Base-by-base conservation (phyloP, 208 protist genomes). In the Wallacemonas sp. region DNA sequence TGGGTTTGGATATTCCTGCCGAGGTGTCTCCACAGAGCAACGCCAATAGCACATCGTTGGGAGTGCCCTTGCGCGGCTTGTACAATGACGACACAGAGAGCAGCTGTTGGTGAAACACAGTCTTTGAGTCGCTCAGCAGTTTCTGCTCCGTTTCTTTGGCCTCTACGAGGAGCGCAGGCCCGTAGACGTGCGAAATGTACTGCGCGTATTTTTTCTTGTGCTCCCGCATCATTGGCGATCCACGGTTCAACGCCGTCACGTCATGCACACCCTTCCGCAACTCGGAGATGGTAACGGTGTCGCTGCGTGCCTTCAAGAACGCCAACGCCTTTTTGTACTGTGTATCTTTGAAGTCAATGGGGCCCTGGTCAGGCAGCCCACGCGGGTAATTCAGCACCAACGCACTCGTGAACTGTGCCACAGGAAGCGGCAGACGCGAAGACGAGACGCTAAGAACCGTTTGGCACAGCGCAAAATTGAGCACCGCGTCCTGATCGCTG, bases 381-480 rank as follows among this genome's bases (percentile, higher is more conserved):
- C 74, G 70, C 19, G 85, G 83, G 70, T 77, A 87, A 19, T 74
- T 78, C 14, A 64, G 61, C 30, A 82, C 39, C 1, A 94, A 68
- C 26, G 80, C 38, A 39, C 71, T 75, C 17, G 73, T 81, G 68
- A 94, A 90, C 55, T 91, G 76, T 21, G 72, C 74, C 23, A 92
- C 24, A 12, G 88, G 78, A 11, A 94, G 41, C 23, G 85, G 85
- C 58, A 92, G 69, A 30, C 64, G 29, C 1, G 81, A 83, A 3
- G 36, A 27, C 2, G 69, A 72, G 0, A 92, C 23, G 36, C 46
- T 54, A 38, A 68, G 69, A 11, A 87, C 41, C 2, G 80, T 66
- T 67, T 90, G 80, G 64, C 76, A 90, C 43, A 94, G 60, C 24
- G 70, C 75, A 76, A 94, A 94, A 19, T 74, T 63, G 12, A 92